phyloP scores from a whole-genome alignment of 345 rosid species.

The Eucalyptus regnans region DNA sequence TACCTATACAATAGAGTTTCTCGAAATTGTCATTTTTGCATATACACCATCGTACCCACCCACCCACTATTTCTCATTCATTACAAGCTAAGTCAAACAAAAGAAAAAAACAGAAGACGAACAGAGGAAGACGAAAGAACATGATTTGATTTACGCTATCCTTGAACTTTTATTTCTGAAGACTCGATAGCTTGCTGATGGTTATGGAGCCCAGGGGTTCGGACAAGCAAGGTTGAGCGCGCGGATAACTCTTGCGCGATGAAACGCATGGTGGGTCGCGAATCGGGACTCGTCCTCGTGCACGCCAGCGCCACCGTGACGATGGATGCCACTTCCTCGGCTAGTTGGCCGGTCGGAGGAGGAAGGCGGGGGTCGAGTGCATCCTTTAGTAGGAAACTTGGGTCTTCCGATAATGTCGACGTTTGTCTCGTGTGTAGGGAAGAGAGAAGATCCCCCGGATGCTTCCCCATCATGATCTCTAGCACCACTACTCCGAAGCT shows the following conservation, averaged over 20 bases:
- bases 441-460: slow-evolving; percentile 42
- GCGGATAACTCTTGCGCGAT: slow-evolving; percentile 52
- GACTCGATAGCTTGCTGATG: slow-evolving; percentile 10
- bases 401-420: not conserved
- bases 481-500: slow-evolving; percentile 61
- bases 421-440: not conserved
- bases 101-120: fast-evolving
- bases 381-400: slow-evolving; percentile 21
- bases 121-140: not conserved
- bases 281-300: slow-evolving; percentile 13
- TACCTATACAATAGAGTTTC: not conserved
- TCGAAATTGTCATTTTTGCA: not conserved
- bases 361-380: slow-evolving; percentile 36
- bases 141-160: not conserved
- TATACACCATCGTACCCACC: fast-evolving
- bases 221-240: slow-evolving; percentile 9
- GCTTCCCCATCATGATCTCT: slow-evolving; percentile 60
- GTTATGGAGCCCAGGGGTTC: slow-evolving; percentile 15
- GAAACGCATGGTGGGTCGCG: slow-evolving; percentile 42
- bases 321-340: slow-evolving; percentile 28
- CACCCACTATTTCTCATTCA: not conserved
- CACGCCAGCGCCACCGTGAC: slow-evolving; percentile 35
- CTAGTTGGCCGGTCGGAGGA: slow-evolving; percentile 26
- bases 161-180: slow-evolving; percentile 1
- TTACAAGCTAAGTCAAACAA: not conserved